These are phyloP conservation scores for Handroanthus guayacan DNA, from an alignment of 257 asterid species.

Conservation along the genomic window DNA sequence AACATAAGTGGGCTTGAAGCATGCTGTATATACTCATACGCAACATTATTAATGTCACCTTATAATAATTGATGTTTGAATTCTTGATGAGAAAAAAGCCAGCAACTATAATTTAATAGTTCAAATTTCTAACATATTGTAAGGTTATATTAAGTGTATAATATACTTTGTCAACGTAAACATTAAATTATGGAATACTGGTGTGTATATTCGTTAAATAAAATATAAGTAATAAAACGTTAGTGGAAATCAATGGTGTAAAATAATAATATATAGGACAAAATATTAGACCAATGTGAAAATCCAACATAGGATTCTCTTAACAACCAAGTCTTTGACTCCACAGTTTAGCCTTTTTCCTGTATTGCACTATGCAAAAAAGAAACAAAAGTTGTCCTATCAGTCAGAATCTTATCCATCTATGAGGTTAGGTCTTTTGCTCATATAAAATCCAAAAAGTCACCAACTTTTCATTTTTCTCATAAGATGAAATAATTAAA, in stretches of 20 bases:
- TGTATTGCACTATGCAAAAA: not conserved
- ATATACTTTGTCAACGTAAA: no score
- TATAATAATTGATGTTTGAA: not conserved
- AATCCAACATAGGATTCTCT: not conserved
- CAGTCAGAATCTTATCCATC: conserved; percentile 5
- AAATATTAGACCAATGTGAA: not conserved
- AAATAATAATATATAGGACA: no score
- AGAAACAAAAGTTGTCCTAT: not conserved
- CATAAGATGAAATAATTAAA: no score
- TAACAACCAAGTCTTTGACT: not conserved
- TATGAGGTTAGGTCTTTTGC: not conserved
- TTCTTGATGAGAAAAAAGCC: not conserved
- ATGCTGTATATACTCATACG: not conserved
- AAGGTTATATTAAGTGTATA: no score
- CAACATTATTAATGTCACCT: not conserved
- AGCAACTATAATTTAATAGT: no score
- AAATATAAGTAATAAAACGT: no score
- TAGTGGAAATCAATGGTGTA: no score
- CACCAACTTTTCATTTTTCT: no score
- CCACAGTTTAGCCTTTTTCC: not conserved
- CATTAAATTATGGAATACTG: no score
- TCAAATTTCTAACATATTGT: no score
- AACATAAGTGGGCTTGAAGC: not conserved
- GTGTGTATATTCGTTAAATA: no score
- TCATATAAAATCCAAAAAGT: no score